Conservation (phyloP, 2,329 filamentous ascomycete genomes). For the Pyrenochaeta sp. region DNA sequence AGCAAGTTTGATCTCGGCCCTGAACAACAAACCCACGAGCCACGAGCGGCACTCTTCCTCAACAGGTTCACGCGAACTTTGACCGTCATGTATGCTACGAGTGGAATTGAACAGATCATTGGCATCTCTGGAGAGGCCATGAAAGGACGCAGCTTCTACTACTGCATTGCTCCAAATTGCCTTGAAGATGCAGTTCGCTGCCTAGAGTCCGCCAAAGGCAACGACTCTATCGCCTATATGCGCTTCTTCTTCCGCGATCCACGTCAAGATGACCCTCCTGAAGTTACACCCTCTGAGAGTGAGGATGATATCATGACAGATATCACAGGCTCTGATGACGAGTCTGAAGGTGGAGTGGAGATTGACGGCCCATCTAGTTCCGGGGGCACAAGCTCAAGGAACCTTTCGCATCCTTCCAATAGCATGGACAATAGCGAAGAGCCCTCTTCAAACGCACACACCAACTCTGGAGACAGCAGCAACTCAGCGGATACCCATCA, state of each 20-base stretch:
- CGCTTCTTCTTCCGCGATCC: conserved; percentile 86
- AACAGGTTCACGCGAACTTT: conserved; percentile 86
- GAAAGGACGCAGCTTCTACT: conserved; percentile 82
- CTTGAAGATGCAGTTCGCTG: conserved; percentile 79
- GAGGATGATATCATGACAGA: conserved; percentile 59
- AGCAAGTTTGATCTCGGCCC: conserved; percentile 74
- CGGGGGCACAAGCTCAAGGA: conserved; percentile 28
- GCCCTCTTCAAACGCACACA: conserved; percentile 38
- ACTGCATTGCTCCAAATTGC: conserved; percentile 82
- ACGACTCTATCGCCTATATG: conserved; percentile 89
- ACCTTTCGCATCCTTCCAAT: conserved; percentile 23
- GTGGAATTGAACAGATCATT: conserved; percentile 76
- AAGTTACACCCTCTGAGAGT: conserved; percentile 55
- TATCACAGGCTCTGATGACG: conserved; percentile 58
- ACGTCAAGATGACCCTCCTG: conserved; percentile 57
- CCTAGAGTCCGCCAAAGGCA: conserved; percentile 84
- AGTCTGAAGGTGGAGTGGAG: conserved; percentile 56
- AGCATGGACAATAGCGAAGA: conserved; percentile 28
- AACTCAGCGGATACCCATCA: conserved; percentile 49
- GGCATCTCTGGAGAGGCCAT: conserved; percentile 75
- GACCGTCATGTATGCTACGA: conserved; percentile 86
- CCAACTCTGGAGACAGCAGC: conserved; percentile 58
- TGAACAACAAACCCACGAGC: conserved; percentile 70
- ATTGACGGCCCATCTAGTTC: conserved; percentile 45
- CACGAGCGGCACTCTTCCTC: conserved; percentile 82